Base-by-base conservation (phyloP, 495 filamentous ascomycete genomes). In the Neurospora sp. region DNA sequence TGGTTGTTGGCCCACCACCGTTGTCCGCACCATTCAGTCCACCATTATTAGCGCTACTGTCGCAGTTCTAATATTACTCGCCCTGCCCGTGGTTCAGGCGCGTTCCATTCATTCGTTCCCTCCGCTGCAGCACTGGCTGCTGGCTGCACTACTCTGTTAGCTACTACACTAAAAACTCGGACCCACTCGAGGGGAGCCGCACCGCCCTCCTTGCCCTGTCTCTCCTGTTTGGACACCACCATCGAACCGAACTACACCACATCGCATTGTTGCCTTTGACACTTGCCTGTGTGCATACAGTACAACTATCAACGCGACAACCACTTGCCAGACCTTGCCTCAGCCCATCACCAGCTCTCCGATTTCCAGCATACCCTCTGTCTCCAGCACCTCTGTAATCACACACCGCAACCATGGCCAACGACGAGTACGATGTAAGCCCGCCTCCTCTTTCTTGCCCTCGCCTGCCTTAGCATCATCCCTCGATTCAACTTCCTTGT, bases 371-470 rank as follows among this genome's bases (percentile, higher is more conserved):
- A 18, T 37, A 31, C 42, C 42, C 53, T 59, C 42, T 59, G 70
- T 20, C 42, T 68, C 35, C 20, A 72, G 59, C n/a, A 2, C 61
- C 40, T 74, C 69, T 70, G 40, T 72, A 71, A 75, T 73, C 35
- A 68, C 72, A 71, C 70, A 76, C 71, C 75, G 79, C 76, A 79
- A 80, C 75, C 82, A 99, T 99, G 96, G 96, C 96, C 78, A 99
- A 99, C 90, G 96, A 99, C 86, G 96, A 99, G 87, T 98, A 99
- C 85, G 96, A 99, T 92, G 96, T 99, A 85, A 89, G 96, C 87
- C 70, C 38, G 59, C 73, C 42, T 41, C n/a, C 71, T 70, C 37
- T 61, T 61, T 59, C 53, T n/a, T 39, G 39, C 42, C 22, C 16
- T 61, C 75, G 27, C 31, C 69, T 38, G n/a, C 59, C 16, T 16